Evolutionary conservation across 164 flowering plant genomes (phyloP).

Genomic region (Chloranthus sessilifolius): DNA sequence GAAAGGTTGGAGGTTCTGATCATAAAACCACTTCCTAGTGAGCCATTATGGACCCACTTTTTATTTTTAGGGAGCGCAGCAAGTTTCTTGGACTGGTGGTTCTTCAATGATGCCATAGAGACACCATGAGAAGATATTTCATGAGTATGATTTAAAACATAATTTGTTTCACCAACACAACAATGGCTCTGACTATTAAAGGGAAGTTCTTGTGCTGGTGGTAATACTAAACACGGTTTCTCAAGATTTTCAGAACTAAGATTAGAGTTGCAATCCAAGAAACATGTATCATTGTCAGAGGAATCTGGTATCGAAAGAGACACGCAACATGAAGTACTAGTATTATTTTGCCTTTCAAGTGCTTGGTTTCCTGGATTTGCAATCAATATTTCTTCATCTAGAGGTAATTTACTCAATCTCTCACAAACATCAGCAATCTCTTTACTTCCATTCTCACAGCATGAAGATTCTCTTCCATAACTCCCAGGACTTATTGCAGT

Average conservation of each 20-base stretch:
- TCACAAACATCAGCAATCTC: constrained; percentile 6
- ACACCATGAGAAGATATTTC: constrained; percentile 18
- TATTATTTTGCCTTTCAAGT: constrained; percentile 4
- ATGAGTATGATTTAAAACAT: constrained; percentile 10
- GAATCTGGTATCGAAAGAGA: constrained; percentile 10
- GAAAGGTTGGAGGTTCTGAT: constrained; percentile 52
- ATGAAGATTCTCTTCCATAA: constrained; percentile 5
- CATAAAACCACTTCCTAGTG: constrained; percentile 76
- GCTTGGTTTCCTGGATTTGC: constrained; percentile 5
- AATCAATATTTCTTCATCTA: constrained; percentile 8
- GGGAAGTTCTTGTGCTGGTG: constrained; percentile 10
- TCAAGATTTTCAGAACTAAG: neutral
- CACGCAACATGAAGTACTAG: constrained; percentile 14
- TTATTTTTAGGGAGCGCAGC: constrained; percentile 30
- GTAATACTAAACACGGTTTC: neutral
- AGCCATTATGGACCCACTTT: constrained; percentile 52
- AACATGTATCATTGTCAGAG: constrained; percentile 5
- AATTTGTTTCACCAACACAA: constrained; percentile 17
- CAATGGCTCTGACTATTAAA: constrained; percentile 13
- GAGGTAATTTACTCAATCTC: constrained; percentile 7
- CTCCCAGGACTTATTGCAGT: constrained; percentile 11
- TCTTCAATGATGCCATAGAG: constrained; percentile 17
- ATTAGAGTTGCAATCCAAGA: neutral
- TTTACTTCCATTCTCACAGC: constrained; percentile 9
- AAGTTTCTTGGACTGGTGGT: constrained; percentile 12